A percentile compares a stretch with the other conserved stretches of the same genome.
Conservation (phyloP, 2,329 filamentous ascomycete species). For the Coleophoma crateriformis region DNA sequence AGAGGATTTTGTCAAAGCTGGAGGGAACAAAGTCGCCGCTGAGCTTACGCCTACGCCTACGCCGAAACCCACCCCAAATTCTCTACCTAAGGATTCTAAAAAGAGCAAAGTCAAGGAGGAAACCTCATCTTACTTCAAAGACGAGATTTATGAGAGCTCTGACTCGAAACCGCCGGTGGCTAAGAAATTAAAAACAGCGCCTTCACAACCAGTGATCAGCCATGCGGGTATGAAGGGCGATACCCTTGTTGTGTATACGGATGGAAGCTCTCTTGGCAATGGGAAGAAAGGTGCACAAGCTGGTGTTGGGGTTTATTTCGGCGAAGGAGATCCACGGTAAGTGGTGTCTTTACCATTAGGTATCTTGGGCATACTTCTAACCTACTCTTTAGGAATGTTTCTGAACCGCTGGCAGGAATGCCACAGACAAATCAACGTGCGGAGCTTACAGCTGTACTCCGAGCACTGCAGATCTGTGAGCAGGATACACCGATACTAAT, state of each 20-base stretch:
- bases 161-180: background rate
- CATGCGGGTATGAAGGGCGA: background rate
- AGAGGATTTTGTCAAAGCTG: constrained; percentile 62
- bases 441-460: constrained; percentile 83
- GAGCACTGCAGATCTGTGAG: constrained; percentile 73
- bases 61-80: constrained; percentile 8
- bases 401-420: constrained; percentile 22
- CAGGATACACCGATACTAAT: constrained; percentile 66
- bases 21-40: constrained; percentile 17
- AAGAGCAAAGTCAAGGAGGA: constrained; percentile 34
- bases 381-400: constrained; percentile 44
- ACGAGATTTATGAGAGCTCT: constrained; percentile 4
- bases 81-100: constrained; percentile 4
- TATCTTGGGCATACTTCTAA: background rate
- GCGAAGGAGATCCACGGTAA: constrained; percentile 46
- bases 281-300: constrained; percentile 48
- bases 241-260: constrained; percentile 49
- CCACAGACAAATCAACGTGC: constrained; percentile 91
- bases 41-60: background rate
- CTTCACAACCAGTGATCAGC: background rate
- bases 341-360: background rate
- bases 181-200: constrained; percentile 12
- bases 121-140: constrained; percentile 1
- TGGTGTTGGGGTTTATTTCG: constrained; percentile 62
- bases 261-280: constrained; percentile 56